Evolutionary conservation across 2,329 filamentous ascomycete genomes (phyloP).

Genomic region (Biscogniauxia sp.): DNA sequence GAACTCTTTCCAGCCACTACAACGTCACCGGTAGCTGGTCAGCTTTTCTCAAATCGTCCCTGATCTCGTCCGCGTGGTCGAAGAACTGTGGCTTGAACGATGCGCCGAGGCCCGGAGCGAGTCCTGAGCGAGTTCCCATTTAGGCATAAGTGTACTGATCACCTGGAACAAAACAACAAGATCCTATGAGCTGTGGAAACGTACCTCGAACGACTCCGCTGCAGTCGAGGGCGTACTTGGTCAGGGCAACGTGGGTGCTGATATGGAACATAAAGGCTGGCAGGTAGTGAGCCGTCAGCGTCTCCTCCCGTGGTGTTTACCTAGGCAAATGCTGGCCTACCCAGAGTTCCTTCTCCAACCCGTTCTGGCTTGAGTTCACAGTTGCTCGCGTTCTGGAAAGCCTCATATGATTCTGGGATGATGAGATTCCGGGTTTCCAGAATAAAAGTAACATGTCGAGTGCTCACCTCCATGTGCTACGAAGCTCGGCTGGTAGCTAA

Average conservation of each 20-base stretch:
- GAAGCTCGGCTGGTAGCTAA: slow-evolving; percentile 31
- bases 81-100: slow-evolving; percentile 22
- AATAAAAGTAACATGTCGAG: neutral
- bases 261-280: slow-evolving; percentile 29
- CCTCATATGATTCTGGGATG: slow-evolving; percentile 22
- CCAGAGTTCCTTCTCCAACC: slow-evolving; percentile 23
- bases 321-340: slow-evolving; percentile 6
- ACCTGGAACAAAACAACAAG: neutral
- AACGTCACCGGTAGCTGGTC: neutral
- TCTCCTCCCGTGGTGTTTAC: neutral
- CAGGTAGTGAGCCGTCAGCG: slow-evolving; percentile 2
- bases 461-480: slow-evolving; percentile 27
- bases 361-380: slow-evolving; percentile 20
- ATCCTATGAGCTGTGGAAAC: neutral
- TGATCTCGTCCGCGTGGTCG: slow-evolving; percentile 18
- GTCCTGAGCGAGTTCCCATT: slow-evolving; percentile 8
- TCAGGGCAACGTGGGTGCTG: slow-evolving; percentile 25
- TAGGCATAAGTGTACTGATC: neutral
- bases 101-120: slow-evolving; percentile 18
- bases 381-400: slow-evolving; percentile 20
- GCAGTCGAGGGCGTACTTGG: slow-evolving; percentile 21
- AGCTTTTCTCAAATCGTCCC: slow-evolving; percentile 13
- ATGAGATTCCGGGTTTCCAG: neutral
- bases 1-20: no score
- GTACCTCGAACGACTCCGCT: slow-evolving; percentile 9